Evolutionary conservation across 441 rosid species (phyloP), one percentile per base, ranked within the genome.

Genomic region (Metrosideros polymorpha): DNA sequence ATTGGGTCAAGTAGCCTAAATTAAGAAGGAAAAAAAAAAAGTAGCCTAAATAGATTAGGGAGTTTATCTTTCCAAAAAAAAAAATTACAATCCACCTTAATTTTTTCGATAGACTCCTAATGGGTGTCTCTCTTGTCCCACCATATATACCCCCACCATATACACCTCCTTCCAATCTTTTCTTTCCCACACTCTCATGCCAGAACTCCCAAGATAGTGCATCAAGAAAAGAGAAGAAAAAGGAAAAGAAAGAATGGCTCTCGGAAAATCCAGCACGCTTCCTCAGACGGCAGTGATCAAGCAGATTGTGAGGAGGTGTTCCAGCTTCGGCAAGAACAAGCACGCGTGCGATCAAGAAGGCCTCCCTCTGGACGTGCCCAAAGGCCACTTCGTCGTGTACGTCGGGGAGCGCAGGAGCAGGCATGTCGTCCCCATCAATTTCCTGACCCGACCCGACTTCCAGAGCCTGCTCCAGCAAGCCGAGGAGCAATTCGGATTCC

Each of bases 401-500:
- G 87, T 85, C 12, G 87, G 87, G 18, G 75, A 76, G 76, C 25
- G 47, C 42, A 55, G 87, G 49, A 45, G 49, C 49, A 45, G 87
- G 10, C 83, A 85, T 83, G 61, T 87, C 25, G 87, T 87, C 32
- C 89, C 89, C 63, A 85, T 87, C 71, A 19, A 84, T 6, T 63
- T 87, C 55, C n/a, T 87, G 51, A 53, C 87, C 18, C 83, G 85
- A 14, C 89, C 89, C 17, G 87, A 87, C 54, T 87, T 85, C 85
- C 89, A 87, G 47, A 35, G 45, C 89, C 85, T 88, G 71, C 85
- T 85, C 49, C 87, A 82, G 7, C 83, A 52, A 22, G 89, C 83
- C 50, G 85, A 86, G 88, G 88, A 86, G 32, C 82, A 86, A 82
- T 86, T 83, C 82, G 88, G 87, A 49, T 88, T 88, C 85, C 53